Evolutionary conservation across 768 basidiomycete species (phyloP).

Genomic region (Thelephora ganbajun): DNA sequence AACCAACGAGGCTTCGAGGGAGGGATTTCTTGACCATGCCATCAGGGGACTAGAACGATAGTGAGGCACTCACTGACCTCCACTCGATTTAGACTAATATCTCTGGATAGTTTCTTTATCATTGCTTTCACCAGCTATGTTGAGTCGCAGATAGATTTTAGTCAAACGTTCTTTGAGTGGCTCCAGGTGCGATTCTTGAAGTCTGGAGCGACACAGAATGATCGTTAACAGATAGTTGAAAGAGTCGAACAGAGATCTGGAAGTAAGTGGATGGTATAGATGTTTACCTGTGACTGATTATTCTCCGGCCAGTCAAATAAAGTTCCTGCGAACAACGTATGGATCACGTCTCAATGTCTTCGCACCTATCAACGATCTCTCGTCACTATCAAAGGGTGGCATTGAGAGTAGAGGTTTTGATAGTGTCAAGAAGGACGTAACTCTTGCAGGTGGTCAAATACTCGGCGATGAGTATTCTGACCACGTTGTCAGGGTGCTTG

Average conservation of each 20-base stretch:
- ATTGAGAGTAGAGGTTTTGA: conserved; percentile 40
- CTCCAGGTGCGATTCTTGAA: conserved; percentile 41
- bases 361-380: conserved; percentile 80
- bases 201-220: neutral
- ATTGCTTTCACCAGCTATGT: conserved; percentile 89
- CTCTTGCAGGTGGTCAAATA: conserved; percentile 69
- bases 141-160: conserved; percentile 42
- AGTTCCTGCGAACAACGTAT: conserved; percentile 67
- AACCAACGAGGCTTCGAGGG: conserved; percentile 40
- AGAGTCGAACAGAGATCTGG: conserved; percentile 79
- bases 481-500: conserved; percentile 72
- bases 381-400: conserved; percentile 59
- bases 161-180: conserved; percentile 75
- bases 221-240: conserved; percentile 11
- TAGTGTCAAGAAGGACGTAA: conserved; percentile 58
- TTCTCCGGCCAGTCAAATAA: conserved; percentile 51
- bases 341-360: conserved; percentile 83
- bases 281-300: neutral
- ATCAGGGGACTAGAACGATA: conserved; percentile 79
- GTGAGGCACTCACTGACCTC: conserved; percentile 26
- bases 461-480: conserved; percentile 93
- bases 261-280: conserved; percentile 41
- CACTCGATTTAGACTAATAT: neutral
- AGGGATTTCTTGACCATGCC: conserved; percentile 48
- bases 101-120: conserved; percentile 66